These are phyloP conservation scores for Trametes gibbosa DNA, from an alignment of 768 basidiomycete species.

Conservation along the genomic window DNA sequence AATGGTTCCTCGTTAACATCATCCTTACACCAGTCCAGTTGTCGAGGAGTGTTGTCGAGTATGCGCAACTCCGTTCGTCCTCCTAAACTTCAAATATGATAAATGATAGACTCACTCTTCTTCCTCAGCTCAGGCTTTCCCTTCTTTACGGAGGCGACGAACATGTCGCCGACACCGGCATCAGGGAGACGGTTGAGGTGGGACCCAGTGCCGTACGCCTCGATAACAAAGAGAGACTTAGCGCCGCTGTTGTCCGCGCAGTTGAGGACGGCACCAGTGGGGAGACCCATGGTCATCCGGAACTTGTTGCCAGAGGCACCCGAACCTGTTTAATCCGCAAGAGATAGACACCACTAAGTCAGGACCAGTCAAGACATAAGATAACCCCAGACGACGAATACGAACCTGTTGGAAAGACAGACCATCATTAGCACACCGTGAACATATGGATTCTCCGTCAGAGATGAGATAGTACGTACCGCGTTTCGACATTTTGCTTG, in stretches of 20 bases:
- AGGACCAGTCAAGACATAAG: background rate
- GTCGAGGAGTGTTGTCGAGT: background rate
- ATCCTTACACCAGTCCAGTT: background rate
- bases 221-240: constrained; percentile 92
- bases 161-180: constrained; percentile 93
- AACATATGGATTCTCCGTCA: background rate
- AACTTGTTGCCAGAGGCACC: constrained; percentile 92
- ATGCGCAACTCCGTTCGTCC: background rate
- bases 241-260: constrained; percentile 99
- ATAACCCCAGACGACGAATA: background rate
- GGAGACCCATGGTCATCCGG: constrained; percentile 92
- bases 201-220: constrained; percentile 93
- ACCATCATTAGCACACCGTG: constrained; percentile 14
- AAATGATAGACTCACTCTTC: constrained; percentile 72
- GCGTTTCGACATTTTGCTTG: constrained; percentile 36
- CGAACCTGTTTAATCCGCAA: constrained; percentile 34
- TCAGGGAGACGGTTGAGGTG: constrained; percentile 97
- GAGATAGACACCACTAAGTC: constrained; percentile 1
- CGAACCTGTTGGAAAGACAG: constrained; percentile 16
- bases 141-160: constrained; percentile 98
- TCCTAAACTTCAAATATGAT: background rate
- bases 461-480: constrained; percentile 25
- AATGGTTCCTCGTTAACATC: background rate
- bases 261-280: constrained; percentile 91
- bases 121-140: constrained; percentile 99